Evolutionary conservation across 768 basidiomycete species (phyloP).

Genomic region (Butyriboletus loyo): DNA sequence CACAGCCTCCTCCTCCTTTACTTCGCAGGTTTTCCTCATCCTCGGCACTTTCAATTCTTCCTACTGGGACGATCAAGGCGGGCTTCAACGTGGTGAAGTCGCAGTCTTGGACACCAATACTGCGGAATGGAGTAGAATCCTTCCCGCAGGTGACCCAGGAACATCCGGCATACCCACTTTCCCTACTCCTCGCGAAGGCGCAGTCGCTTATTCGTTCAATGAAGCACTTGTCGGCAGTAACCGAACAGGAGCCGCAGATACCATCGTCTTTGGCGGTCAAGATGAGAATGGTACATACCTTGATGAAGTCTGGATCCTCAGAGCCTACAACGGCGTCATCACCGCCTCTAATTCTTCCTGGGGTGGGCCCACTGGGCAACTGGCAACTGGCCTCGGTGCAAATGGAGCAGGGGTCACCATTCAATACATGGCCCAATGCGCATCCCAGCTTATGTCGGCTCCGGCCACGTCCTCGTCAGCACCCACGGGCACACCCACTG

Average conservation of each 20-base stretch:
- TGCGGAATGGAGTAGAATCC: constrained; percentile 66
- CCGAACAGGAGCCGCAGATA: constrained; percentile 54
- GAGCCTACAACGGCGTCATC: constrained; percentile 64
- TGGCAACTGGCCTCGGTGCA: constrained; percentile 63
- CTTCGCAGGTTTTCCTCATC: constrained; percentile 64
- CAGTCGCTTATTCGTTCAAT: constrained; percentile 56
- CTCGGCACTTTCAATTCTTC: constrained; percentile 65
- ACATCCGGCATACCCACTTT: constrained; percentile 42
- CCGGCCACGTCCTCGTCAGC: constrained; percentile 23
- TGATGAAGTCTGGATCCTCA: constrained; percentile 74
- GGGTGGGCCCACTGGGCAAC: constrained; percentile 64
- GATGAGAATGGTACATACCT: constrained; percentile 65
- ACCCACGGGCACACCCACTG: constrained; percentile 13
- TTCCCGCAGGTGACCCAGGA: constrained; percentile 74
- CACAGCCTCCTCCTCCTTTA: constrained; percentile 48
- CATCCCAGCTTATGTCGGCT: constrained; percentile 34
- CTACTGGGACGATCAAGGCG: constrained; percentile 64
- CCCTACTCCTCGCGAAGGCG: constrained; percentile 70
- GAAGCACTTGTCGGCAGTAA: constrained; percentile 55
- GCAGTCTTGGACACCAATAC: constrained; percentile 61
- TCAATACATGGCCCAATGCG: constrained; percentile 60
- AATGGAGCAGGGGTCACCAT: constrained; percentile 64
- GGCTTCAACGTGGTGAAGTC: constrained; percentile 67
- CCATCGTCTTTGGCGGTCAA: constrained; percentile 75
- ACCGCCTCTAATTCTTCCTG: constrained; percentile 54